These are phyloP conservation scores for Hyaloscypha finlandica DNA, from an alignment of 495 filamentous ascomycete genomes.

Conservation along the genomic window DNA sequence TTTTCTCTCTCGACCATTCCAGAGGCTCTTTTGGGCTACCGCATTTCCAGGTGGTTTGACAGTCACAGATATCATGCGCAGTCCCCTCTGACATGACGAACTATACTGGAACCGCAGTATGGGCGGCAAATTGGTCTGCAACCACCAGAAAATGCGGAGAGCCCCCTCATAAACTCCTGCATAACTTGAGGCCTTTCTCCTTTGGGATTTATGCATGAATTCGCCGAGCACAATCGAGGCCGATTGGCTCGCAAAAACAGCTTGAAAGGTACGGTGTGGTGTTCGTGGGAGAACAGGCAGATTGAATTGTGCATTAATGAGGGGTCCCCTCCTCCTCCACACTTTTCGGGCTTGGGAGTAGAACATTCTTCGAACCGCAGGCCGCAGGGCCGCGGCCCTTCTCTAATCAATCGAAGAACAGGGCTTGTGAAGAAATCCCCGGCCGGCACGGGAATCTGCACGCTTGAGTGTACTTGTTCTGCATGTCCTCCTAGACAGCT, in stretches of 20 bases:
- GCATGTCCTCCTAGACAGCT: not conserved
- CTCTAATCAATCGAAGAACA: too few relatives aligned
- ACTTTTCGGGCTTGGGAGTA: not conserved
- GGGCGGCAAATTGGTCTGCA: not conserved
- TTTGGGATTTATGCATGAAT: not conserved
- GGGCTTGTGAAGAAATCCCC: conserved; percentile 2
- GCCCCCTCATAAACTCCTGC: not conserved
- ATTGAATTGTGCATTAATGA: not conserved
- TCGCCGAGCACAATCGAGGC: not conserved
- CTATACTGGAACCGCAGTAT: not conserved
- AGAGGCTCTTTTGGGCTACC: too few relatives aligned
- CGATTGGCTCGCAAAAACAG: not conserved
- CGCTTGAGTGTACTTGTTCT: not conserved
- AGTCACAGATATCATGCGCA: not conserved
- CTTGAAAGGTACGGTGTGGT: not conserved
- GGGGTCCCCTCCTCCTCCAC: not conserved
- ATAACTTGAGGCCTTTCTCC: not conserved
- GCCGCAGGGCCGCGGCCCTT: conserved; percentile 5
- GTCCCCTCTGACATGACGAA: not conserved
- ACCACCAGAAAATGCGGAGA: not conserved
- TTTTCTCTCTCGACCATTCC: too few relatives aligned
- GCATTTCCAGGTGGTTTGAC: too few relatives aligned
- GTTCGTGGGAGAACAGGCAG: not conserved
- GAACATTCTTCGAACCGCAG: conserved; percentile 10
- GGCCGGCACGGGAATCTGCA: not conserved